phyloP scores from a whole-genome alignment of 495 filamentous ascomycete genomes.

The Thozetella sp. region DNA sequence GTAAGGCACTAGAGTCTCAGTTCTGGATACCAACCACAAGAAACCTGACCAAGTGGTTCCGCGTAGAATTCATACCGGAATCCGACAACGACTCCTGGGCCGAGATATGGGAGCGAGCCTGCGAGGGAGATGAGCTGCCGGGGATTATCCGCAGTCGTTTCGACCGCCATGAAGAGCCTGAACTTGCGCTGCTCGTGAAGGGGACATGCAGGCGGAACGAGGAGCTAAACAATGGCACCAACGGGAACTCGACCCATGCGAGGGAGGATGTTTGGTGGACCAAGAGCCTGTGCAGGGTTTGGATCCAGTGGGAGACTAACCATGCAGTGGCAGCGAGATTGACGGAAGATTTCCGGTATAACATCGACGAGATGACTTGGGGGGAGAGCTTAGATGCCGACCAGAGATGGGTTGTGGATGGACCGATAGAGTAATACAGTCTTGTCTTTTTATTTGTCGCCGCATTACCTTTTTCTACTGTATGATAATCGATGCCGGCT shows the following conservation, averaged over 20 bases:
- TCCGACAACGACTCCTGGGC: not conserved
- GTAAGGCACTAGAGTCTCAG: not conserved
- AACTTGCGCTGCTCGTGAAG: not conserved
- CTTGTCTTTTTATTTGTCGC: too few species aligned
- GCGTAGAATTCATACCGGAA: not conserved
- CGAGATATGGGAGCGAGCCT: not conserved
- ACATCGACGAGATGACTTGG: not conserved
- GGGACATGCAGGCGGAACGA: not conserved
- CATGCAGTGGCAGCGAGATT: not conserved
- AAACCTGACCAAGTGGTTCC: not conserved
- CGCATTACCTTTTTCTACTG: too few species aligned
- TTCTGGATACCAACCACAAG: not conserved
- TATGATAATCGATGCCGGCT: too few species aligned
- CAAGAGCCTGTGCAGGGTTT: not conserved
- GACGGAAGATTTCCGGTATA: not conserved
- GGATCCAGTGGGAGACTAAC: not conserved
- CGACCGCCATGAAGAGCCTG: not conserved
- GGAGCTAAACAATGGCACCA: not conserved
- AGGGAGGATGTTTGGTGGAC: not conserved
- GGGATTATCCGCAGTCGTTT: not conserved
- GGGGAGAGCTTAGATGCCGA: not conserved
- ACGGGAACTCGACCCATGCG: not conserved
- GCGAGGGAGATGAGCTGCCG: not conserved
- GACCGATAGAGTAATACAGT: too few species aligned
- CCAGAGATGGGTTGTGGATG: not conserved